Conservation (phyloP, 176 grass and related monocot species). For the Paspalum vaginatum region DNA sequence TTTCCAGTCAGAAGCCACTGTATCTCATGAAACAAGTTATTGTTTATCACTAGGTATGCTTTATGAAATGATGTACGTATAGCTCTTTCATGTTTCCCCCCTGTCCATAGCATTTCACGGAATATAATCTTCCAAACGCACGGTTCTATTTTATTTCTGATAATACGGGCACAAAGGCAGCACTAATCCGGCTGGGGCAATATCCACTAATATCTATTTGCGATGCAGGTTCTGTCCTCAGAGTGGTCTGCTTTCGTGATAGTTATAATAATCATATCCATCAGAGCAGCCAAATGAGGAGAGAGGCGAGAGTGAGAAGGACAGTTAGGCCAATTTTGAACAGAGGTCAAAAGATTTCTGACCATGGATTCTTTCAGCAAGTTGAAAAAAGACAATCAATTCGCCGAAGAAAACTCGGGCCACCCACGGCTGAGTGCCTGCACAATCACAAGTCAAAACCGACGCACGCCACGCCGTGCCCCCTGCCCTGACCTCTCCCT, state of each 20-base stretch:
- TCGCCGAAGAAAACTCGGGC: constrained; percentile 41
- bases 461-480: constrained; percentile 28
- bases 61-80: background rate
- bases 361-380: constrained; percentile 43
- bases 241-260: constrained; percentile 43
- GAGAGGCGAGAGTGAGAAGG: constrained; percentile 29
- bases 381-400: constrained; percentile 60
- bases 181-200: background rate
- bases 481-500: constrained; percentile 4
- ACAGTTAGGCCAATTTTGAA: constrained; percentile 57
- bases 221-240: constrained; percentile 38
- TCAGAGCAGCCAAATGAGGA: constrained; percentile 32
- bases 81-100: background rate
- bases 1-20: background rate
- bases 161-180: constrained; percentile 1
- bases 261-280: constrained; percentile 30
- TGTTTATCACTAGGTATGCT: background rate
- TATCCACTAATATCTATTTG: constrained; percentile 31
- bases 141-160: background rate
- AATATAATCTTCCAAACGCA: constrained; percentile 4
- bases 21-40: too few relatives aligned
- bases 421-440: constrained; percentile 42
- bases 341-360: constrained; percentile 55
- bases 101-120: background rate
- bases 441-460: constrained; percentile 69